Conservation (phyloP, 148 eudicot genomes). For the Bassia scoparia region DNA sequence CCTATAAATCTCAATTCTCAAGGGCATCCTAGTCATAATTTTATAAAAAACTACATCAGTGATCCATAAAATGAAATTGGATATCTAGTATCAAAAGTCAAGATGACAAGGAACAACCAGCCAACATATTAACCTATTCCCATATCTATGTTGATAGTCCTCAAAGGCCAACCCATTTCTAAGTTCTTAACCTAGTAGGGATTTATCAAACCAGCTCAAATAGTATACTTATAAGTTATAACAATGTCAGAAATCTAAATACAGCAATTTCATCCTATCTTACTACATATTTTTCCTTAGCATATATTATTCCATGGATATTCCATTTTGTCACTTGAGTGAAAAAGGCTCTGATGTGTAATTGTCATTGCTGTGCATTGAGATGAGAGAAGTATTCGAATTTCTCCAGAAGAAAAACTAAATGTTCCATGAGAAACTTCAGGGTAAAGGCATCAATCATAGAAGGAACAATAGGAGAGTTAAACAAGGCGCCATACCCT, state of each 20-base stretch:
- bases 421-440: neutral
- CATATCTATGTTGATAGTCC: neutral
- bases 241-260: too few relatives aligned
- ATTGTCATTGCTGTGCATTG: neutral
- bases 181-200: neutral
- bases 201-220: neutral
- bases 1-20: neutral
- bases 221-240: too few relatives aligned
- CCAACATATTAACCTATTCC: neutral
- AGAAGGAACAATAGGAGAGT: neutral
- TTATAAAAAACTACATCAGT: too few relatives aligned
- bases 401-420: neutral
- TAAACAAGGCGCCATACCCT: too few relatives aligned
- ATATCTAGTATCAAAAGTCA: neutral
- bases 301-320: neutral
- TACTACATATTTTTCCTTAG: neutral
- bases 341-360: neutral
- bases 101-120: neutral
- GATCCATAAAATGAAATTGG: neutral
- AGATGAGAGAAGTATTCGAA: neutral
- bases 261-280: neutral
- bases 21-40: neutral
- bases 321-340: neutral
- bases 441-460: too few relatives aligned
- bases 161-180: neutral